These are phyloP conservation scores for Hanseniaspora uvarum DNA, from an alignment of 1,139 yeast species.

Conservation along the genomic window DNA sequence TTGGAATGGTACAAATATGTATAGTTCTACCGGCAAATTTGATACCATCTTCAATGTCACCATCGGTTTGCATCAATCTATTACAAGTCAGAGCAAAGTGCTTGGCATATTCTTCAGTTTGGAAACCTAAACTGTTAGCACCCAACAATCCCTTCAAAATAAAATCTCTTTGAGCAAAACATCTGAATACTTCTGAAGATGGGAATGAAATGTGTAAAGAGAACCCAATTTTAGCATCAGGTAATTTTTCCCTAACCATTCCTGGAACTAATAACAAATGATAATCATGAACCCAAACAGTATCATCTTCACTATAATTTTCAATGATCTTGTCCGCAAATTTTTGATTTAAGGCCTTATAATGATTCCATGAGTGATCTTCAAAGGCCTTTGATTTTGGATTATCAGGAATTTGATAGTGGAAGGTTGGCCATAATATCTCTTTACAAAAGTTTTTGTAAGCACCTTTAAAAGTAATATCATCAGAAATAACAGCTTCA, in stretches of 20 bases:
- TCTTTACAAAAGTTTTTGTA: constrained; percentile 85
- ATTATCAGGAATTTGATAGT: constrained; percentile 91
- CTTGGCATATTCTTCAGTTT: constrained; percentile 83
- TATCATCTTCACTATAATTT: constrained; percentile 56
- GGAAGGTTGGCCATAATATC: constrained; percentile 92
- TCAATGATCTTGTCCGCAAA: constrained; percentile 69
- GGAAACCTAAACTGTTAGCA: constrained; percentile 80
- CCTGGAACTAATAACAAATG: constrained; percentile 78
- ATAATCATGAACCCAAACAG: constrained; percentile 89
- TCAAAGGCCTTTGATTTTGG: constrained; percentile 91
- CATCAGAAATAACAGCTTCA: constrained; percentile 62
- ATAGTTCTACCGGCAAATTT: constrained; percentile 58
- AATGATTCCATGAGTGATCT: constrained; percentile 87
- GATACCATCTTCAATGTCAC: constrained; percentile 56
- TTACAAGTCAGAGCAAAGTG: constrained; percentile 89
- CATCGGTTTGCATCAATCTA: constrained; percentile 71
- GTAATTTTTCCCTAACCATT: constrained; percentile 67
- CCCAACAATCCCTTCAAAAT: constrained; percentile 79
- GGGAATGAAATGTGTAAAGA: constrained; percentile 93
- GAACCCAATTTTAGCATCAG: constrained; percentile 81
- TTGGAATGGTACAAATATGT: constrained; percentile 60
- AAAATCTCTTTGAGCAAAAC: constrained; percentile 75
- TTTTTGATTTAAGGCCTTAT: constrained; percentile 60
- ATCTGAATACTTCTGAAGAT: constrained; percentile 87
- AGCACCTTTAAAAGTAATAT: constrained; percentile 75